phyloP scores from a whole-genome alignment of 495 filamentous ascomycete genomes.

The Penicillium tannophilum region DNA sequence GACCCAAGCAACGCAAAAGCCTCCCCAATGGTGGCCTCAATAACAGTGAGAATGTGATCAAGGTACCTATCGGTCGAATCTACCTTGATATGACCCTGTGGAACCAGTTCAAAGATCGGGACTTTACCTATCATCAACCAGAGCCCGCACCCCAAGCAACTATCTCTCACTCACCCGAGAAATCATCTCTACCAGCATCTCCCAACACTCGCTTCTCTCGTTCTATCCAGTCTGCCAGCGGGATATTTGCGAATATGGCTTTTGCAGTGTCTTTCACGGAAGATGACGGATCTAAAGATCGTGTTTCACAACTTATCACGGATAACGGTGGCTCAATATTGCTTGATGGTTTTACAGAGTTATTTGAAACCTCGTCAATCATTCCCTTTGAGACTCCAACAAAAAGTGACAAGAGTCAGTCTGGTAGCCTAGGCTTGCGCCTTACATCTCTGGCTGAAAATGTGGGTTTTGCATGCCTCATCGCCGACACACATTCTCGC shows the following conservation, averaged over 20 bases:
- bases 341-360: constrained; percentile 74
- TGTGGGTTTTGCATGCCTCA: constrained; percentile 78
- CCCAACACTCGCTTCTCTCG: constrained; percentile 46
- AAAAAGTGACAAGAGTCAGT: constrained; percentile 20
- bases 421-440: constrained; percentile 35
- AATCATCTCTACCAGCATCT: constrained; percentile 43
- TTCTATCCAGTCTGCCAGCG: constrained; percentile 32
- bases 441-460: constrained; percentile 52
- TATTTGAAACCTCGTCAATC: constrained; percentile 64
- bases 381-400: constrained; percentile 32
- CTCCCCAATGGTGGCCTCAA: constrained; percentile 36
- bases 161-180: constrained; percentile 37
- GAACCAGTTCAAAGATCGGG: constrained; percentile 50
- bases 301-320: constrained; percentile 50
- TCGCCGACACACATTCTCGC: constrained; percentile 86
- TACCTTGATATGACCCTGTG: constrained; percentile 55
- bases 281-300: constrained; percentile 54
- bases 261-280: constrained; percentile 76
- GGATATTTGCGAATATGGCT: constrained; percentile 73
- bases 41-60: constrained; percentile 36
- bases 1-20: constrained; percentile 50
- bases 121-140: constrained; percentile 33
- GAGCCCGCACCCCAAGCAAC: constrained; percentile 17
- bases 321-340: constrained; percentile 74
- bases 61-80: constrained; percentile 47